Percentiles rank a stretch among this genome's conserved stretches.
Evolutionary conservation across 352 stramenopile genomes (phyloP).

Genomic region (Pseudoperonospora humuli): DNA sequence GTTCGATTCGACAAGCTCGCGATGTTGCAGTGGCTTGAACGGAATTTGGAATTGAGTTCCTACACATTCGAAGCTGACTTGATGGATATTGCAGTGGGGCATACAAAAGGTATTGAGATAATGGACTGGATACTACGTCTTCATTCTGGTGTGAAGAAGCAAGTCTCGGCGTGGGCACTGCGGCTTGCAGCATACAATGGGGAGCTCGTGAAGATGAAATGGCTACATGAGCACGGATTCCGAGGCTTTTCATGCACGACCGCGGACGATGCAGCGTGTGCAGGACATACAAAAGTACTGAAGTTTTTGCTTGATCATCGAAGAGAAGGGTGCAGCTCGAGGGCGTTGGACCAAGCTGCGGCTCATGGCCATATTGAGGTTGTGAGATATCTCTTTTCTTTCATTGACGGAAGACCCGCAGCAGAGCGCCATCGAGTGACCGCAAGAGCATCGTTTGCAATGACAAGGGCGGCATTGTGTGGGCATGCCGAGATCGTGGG

Average conservation of each 20-base stretch:
- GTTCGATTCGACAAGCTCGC: slow-evolving; percentile 22
- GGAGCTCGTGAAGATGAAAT: slow-evolving; percentile 22
- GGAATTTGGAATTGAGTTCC: slow-evolving; percentile 7
- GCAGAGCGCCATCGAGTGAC: slow-evolving; percentile 11
- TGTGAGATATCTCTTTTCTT: slow-evolving; percentile 34
- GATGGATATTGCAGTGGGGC: slow-evolving; percentile 26
- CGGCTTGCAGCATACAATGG: slow-evolving; percentile 19
- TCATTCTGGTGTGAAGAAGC: neutral
- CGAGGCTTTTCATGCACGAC: slow-evolving; percentile 19
- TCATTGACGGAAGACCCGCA: slow-evolving; percentile 8
- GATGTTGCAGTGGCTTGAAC: slow-evolving; percentile 19
- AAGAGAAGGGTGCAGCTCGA: slow-evolving; percentile 26
- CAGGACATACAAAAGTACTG: slow-evolving; percentile 34
- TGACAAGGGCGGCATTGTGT: slow-evolving; percentile 22
- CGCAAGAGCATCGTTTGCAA: slow-evolving; percentile 20
- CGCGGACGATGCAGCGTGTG: slow-evolving; percentile 19
- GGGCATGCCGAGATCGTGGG: slow-evolving; percentile 20
- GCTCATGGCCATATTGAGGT: slow-evolving; percentile 46
- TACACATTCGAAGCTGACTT: slow-evolving; percentile 23
- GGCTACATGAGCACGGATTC: slow-evolving; percentile 22
- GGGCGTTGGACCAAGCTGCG: slow-evolving; percentile 40
- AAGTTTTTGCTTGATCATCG: slow-evolving; percentile 35
- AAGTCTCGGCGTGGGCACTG: slow-evolving; percentile 22
- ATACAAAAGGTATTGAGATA: slow-evolving; percentile 12
- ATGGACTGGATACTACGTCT: slow-evolving; percentile 24